phyloP scores from a whole-genome alignment of 306 rosid species.

The Trifolium dubium region DNA sequence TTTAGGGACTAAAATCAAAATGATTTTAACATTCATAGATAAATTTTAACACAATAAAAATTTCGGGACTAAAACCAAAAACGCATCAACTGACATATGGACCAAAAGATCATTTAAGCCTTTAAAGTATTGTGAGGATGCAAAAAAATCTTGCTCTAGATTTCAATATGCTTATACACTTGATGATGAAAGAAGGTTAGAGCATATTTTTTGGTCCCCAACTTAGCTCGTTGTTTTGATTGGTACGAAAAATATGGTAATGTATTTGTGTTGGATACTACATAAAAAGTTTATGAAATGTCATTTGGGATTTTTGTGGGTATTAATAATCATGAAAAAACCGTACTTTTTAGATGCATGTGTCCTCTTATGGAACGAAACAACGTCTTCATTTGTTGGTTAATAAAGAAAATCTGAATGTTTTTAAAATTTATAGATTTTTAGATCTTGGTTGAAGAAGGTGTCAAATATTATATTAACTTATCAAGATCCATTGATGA shows the following conservation, averaged over 20 bases:
- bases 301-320: not conserved
- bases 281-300: not conserved
- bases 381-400: not conserved
- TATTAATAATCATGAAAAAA: not conserved
- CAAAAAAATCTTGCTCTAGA: not conserved
- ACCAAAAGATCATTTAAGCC: too few species aligned
- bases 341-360: not conserved
- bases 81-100: too few species aligned
- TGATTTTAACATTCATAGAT: too few species aligned
- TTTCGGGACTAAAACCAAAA: too few species aligned
- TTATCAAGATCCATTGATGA: conserved; percentile 9
- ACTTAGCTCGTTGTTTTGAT: not conserved
- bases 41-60: too few species aligned
- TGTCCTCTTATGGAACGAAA: not conserved
- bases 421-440: not conserved
- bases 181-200: conserved; percentile 8
- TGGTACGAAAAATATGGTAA: not conserved
- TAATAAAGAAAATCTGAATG: not conserved
- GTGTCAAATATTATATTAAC: not conserved
- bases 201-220: conserved; percentile 8
- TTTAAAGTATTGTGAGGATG: not conserved
- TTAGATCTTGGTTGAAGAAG: not conserved
- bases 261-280: not conserved
- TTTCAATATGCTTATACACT: not conserved
- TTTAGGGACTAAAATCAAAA: too few species aligned